Conservation (phyloP, 202 grass and related monocot genomes). For the Hordeum pubiflorum region DNA sequence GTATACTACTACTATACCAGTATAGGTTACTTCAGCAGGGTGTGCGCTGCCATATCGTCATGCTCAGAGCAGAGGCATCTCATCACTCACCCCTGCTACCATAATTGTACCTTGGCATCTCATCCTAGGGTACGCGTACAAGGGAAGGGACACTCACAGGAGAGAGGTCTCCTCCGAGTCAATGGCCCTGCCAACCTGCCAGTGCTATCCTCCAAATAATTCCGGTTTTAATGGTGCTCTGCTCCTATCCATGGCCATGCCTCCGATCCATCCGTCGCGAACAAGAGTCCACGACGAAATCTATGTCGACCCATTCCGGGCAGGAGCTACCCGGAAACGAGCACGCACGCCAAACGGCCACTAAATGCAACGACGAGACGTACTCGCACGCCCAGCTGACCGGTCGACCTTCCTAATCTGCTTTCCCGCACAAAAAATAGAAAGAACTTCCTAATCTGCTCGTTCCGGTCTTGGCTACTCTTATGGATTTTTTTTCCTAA, state of each 20-base stretch:
- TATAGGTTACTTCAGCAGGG: no score
- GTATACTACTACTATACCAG: no score
- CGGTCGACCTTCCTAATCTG: not conserved
- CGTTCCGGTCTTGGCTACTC: not conserved
- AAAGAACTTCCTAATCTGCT: not conserved
- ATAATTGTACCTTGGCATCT: slow-evolving; percentile 17
- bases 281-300: not conserved
- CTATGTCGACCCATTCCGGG: not conserved
- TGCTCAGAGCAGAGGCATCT: not conserved
- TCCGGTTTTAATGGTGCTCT: not conserved
- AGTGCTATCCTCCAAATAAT: not conserved
- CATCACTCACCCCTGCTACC: not conserved
- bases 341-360: not conserved
- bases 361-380: not conserved
- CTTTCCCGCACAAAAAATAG: no score
- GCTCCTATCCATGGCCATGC: not conserved
- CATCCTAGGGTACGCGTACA: not conserved
- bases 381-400: not conserved
- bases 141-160: not conserved
- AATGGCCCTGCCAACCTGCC: not conserved
- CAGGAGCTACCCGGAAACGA: not conserved
- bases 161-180: slow-evolving; percentile 19
- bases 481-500: not conserved
- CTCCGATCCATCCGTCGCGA: not conserved
- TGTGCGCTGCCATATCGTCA: not conserved